These are phyloP conservation scores for Perilla frutescens DNA, from an alignment of 257 asterid genomes.

Conservation along the genomic window DNA sequence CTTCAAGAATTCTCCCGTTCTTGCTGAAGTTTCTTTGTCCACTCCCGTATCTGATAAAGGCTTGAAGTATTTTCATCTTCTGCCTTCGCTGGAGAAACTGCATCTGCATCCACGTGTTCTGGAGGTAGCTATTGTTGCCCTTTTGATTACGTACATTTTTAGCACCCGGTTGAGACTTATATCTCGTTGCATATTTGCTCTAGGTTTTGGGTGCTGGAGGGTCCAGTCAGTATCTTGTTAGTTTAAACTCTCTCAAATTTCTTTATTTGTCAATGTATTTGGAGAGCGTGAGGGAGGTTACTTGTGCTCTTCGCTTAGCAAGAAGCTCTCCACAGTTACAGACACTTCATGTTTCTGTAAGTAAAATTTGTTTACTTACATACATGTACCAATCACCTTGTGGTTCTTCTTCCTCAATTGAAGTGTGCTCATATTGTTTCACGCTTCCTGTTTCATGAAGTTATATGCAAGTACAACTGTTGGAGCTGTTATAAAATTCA, in stretches of 20 bases:
- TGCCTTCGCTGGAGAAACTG: slow-evolving; percentile 18
- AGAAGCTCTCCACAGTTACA: slow-evolving; percentile 2
- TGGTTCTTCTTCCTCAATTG: too few species aligned
- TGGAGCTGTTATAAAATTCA: background rate
- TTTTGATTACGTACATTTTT: background rate
- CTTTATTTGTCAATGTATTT: slow-evolving; percentile 15
- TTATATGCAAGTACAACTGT: background rate
- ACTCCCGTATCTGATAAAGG: background rate
- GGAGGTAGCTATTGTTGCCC: slow-evolving; percentile 8
- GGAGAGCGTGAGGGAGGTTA: slow-evolving; percentile 16
- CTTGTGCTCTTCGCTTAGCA: slow-evolving; percentile 6
- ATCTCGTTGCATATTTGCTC: background rate
- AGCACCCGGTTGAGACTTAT: background rate
- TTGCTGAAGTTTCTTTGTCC: slow-evolving; percentile 30
- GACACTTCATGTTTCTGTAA: background rate
- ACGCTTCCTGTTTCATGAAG: background rate
- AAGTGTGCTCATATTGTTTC: too few species aligned
- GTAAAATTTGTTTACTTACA: background rate
- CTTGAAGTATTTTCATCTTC: background rate
- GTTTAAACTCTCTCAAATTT: background rate
- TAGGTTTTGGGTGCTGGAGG: slow-evolving; percentile 11
- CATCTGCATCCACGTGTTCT: background rate
- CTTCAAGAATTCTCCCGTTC: slow-evolving; percentile 26
- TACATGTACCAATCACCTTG: too few species aligned
- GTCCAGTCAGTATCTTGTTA: background rate